Conservation (phyloP, 2,329 filamentous ascomycete species). For the Aspergillus fischeri region DNA sequence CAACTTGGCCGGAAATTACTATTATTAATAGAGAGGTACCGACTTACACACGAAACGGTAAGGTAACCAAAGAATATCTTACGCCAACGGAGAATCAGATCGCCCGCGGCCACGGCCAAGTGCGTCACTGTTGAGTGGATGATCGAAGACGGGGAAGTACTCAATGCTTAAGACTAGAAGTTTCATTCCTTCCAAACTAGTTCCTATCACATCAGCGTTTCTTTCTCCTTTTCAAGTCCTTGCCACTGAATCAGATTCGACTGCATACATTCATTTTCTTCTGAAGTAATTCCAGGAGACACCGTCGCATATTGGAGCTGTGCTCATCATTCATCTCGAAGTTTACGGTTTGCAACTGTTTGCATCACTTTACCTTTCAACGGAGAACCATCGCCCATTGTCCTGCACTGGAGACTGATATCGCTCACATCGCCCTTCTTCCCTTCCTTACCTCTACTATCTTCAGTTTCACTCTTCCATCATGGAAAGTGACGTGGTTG, state of each 20-base stretch:
- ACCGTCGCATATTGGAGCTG: background rate
- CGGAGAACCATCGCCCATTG: constrained; percentile 7
- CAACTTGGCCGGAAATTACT: too few species aligned
- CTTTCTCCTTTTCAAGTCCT: background rate
- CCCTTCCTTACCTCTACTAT: background rate
- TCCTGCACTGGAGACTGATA: constrained; percentile 1
- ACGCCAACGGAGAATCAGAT: background rate
- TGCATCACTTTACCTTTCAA: constrained; percentile 21
- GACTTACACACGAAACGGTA: background rate
- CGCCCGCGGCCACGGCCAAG: background rate
- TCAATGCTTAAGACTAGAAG: background rate
- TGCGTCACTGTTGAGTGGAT: constrained; percentile 12
- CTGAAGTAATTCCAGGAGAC: background rate
- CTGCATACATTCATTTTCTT: background rate
- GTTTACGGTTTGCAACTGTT: constrained; percentile 28
- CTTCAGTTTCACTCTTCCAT: constrained; percentile 9
- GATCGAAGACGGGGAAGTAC: constrained; percentile 2
- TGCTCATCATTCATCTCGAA: background rate
- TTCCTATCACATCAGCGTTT: background rate
- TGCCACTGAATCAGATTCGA: background rate
- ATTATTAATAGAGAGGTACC: background rate
- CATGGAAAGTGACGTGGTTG: constrained; percentile 69
- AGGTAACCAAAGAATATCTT: background rate
- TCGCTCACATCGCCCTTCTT: background rate
- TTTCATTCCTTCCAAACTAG: background rate